phyloP scores from a whole-genome alignment of 208 protist species.

The Crithidia sp. region DNA sequence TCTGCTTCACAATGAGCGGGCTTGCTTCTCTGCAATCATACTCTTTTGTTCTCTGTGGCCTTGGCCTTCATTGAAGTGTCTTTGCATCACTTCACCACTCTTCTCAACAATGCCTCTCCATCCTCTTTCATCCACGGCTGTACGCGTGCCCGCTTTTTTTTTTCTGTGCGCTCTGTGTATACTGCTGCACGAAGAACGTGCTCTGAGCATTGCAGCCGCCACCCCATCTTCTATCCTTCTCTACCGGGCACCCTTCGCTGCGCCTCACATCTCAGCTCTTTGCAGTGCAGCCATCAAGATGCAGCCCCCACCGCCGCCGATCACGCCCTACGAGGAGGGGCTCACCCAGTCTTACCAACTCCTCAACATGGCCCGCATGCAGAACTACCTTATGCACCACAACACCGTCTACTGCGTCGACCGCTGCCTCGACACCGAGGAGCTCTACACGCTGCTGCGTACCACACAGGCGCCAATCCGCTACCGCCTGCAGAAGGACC shows the following conservation, averaged over 20 bases:
- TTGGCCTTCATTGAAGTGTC: too few relatives aligned
- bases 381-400: conserved; percentile 60
- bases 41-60: too few relatives aligned
- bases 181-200: background rate
- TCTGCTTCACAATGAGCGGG: too few relatives aligned
- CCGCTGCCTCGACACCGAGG: conserved; percentile 84
- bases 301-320: conserved; percentile 66
- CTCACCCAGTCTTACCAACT: conserved; percentile 72
- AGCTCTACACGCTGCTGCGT: conserved; percentile 86
- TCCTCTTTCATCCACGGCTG: too few relatives aligned
- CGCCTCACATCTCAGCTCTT: too few relatives aligned
- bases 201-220: too few relatives aligned
- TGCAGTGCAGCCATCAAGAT: conserved; percentile 10
- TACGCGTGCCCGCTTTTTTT: background rate
- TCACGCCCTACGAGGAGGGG: conserved; percentile 78
- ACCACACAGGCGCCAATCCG: conserved; percentile 80
- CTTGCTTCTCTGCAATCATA: too few relatives aligned
- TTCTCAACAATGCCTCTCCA: too few relatives aligned
- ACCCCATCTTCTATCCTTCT: background rate
- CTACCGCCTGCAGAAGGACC: conserved; percentile 77
- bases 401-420: conserved; percentile 74
- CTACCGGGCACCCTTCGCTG: too few relatives aligned
- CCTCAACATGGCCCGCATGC: conserved; percentile 55
- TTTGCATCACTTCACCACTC: too few relatives aligned
- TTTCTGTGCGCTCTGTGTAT: background rate